Conservation (phyloP, 768 basidiomycete species). For the Cantharellus anzutake region DNA sequence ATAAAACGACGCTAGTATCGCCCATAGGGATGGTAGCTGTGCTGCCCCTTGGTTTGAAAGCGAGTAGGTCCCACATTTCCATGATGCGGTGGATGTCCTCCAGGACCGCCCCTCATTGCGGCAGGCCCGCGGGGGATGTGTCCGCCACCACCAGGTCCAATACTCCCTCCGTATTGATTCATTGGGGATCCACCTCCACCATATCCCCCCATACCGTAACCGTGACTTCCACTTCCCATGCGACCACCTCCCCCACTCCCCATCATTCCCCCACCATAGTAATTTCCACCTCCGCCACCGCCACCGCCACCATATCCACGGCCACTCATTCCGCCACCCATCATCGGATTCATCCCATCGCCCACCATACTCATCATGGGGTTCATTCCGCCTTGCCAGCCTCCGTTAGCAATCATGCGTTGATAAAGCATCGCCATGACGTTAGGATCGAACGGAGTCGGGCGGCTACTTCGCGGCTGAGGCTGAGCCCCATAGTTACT, state of each 20-base stretch:
- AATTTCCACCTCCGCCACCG: constrained; percentile 8
- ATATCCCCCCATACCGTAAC: constrained; percentile 25
- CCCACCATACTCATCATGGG: constrained; percentile 12
- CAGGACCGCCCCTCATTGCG: constrained; percentile 9
- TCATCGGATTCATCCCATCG: constrained; percentile 21
- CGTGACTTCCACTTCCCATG: constrained; percentile 6
- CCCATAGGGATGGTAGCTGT: constrained; percentile 72
- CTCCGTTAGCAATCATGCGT: constrained; percentile 49
- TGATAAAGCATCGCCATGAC: constrained; percentile 87
- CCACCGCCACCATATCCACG: constrained; percentile 12
- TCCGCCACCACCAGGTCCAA: constrained; percentile 32
- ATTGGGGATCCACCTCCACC: constrained; percentile 24
- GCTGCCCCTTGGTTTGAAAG: constrained; percentile 29
- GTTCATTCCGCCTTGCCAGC: constrained; percentile 3
- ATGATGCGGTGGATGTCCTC: neutral
- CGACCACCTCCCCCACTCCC: constrained; percentile 18
- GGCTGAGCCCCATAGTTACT: constrained; percentile 24
- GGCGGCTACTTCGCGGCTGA: constrained; percentile 1
- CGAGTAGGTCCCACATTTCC: constrained; percentile 39
- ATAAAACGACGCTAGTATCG: constrained; percentile 21
- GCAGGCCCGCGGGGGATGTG: constrained; percentile 22
- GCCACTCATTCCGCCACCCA: constrained; percentile 15
- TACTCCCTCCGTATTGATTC: constrained; percentile 19
- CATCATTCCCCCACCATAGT: constrained; percentile 17
- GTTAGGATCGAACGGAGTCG: constrained; percentile 70